A percentile compares a stretch with the other conserved stretches of the same genome.
These are phyloP conservation scores for Yarrowia alimentaria DNA, from an alignment of 805 yeast genomes.

Conservation along the genomic window DNA sequence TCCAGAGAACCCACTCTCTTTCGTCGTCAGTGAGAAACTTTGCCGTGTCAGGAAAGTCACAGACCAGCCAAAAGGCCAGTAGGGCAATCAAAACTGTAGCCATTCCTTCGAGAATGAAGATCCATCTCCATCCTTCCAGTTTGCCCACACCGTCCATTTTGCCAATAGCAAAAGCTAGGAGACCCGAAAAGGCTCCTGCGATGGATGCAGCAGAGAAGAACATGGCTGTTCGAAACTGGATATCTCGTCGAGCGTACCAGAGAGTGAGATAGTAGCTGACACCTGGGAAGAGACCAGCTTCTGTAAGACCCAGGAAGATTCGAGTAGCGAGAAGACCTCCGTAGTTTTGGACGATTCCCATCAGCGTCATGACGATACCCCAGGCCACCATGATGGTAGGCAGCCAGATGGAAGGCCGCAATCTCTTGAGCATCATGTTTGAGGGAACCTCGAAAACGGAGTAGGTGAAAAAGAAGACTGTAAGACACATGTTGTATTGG, in stretches of 20 bases:
- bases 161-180: slow-evolving; percentile 44
- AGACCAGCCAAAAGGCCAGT: slow-evolving; percentile 40
- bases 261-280: slow-evolving; percentile 38
- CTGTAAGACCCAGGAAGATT: slow-evolving; percentile 44
- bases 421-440: slow-evolving; percentile 35
- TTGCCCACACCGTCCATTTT: slow-evolving; percentile 43
- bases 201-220: slow-evolving; percentile 38
- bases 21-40: slow-evolving; percentile 47
- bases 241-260: slow-evolving; percentile 43
- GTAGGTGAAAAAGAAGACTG: slow-evolving; percentile 43
- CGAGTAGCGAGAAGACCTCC: slow-evolving; percentile 42
- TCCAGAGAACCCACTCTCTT: slow-evolving; percentile 43
- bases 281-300: slow-evolving; percentile 48
- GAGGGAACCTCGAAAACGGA: slow-evolving; percentile 35
- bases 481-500: slow-evolving; percentile 43
- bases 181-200: slow-evolving; percentile 56
- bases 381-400: slow-evolving; percentile 39
- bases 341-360: slow-evolving; percentile 41
- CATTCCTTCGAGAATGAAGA: slow-evolving; percentile 52
- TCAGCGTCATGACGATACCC: slow-evolving; percentile 41
- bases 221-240: slow-evolving; percentile 43
- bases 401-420: slow-evolving; percentile 43
- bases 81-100: slow-evolving; percentile 41
- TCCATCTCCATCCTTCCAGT: slow-evolving; percentile 51
- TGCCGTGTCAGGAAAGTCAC: slow-evolving; percentile 57